Percentiles rank a stretch among this genome's conserved stretches.
Conservation (phyloP, 1,284 basidiomycete species). For the Cryptococcus maquisensis region DNA sequence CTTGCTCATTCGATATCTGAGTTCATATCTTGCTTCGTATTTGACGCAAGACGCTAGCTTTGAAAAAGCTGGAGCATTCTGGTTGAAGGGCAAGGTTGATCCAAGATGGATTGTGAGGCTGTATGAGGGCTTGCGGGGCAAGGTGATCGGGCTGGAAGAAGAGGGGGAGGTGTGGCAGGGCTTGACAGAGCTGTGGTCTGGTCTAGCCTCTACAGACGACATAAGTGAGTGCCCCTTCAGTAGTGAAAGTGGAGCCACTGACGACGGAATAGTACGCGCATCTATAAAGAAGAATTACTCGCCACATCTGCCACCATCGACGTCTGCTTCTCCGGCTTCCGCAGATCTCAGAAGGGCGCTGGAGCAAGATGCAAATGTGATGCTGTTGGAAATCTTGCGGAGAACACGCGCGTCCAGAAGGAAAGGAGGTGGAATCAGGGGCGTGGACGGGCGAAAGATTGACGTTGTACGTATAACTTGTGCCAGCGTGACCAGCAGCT, state of each 20-base stretch:
- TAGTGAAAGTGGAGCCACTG: background rate
- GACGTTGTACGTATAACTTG: constrained; percentile 37
- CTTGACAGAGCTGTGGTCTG: constrained; percentile 31
- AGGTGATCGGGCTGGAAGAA: constrained; percentile 42
- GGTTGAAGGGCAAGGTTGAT: constrained; percentile 43
- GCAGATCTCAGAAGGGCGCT: constrained; percentile 34
- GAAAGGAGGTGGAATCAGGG: constrained; percentile 38
- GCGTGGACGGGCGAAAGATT: constrained; percentile 43
- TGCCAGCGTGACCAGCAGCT: background rate
- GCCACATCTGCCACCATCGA: constrained; percentile 44
- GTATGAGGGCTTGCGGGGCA: constrained; percentile 43
- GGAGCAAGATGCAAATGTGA: constrained; percentile 38
- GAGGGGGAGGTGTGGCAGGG: constrained; percentile 47
- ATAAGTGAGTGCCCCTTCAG: constrained; percentile 43
- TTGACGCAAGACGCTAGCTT: constrained; percentile 47
- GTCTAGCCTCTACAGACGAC: constrained; percentile 39
- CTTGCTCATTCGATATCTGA: constrained; percentile 35
- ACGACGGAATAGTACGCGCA: constrained; percentile 29
- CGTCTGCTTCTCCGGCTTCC: constrained; percentile 36
- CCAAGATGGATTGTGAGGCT: constrained; percentile 48
- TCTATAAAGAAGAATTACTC: constrained; percentile 46
- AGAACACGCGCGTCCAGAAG: constrained; percentile 44
- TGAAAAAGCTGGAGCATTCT: constrained; percentile 47
- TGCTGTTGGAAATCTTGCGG: constrained; percentile 47
- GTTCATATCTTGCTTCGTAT: constrained; percentile 46